A percentile compares a stretch with the other conserved stretches of the same genome.
phyloP scores from a whole-genome alignment of 306 rosid genomes.

The Medicago ruthenica region DNA sequence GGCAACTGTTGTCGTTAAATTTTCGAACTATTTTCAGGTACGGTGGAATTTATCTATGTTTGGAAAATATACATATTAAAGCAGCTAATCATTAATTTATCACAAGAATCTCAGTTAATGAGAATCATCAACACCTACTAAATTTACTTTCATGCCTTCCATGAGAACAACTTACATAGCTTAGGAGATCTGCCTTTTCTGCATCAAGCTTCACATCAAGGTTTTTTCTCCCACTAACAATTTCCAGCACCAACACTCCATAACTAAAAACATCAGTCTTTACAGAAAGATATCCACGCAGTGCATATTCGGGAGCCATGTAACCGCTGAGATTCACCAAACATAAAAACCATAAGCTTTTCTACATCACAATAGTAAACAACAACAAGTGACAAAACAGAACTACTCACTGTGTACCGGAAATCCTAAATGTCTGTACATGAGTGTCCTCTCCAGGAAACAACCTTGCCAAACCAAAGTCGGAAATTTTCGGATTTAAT shows the following conservation, averaged over 20 bases:
- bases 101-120: background rate
- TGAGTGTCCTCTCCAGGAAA: conserved; percentile 97
- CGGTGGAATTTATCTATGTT: background rate
- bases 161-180: conserved; percentile 62
- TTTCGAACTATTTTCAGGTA: background rate
- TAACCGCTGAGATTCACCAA: conserved; percentile 68
- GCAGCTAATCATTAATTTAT: background rate
- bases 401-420: conserved; percentile 91
- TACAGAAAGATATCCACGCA: conserved; percentile 84
- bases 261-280: conserved; percentile 90
- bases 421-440: conserved; percentile 75
- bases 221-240: conserved; percentile 86
- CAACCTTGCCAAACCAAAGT: conserved; percentile 88
- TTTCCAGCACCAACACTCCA: conserved; percentile 82
- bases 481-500: conserved; percentile 82
- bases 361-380: conserved; percentile 30
- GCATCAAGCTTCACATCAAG: conserved; percentile 50
- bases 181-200: conserved; percentile 78
- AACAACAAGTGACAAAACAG: conserved; percentile 38
- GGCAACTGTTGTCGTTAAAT: background rate
- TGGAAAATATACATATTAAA: background rate
- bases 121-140: background rate
- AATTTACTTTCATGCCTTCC: background rate
- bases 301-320: conserved; percentile 93
- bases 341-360: conserved; percentile 25